Conservation (phyloP, 2,329 filamentous ascomycete species). For the Xylariaceae sp. region DNA sequence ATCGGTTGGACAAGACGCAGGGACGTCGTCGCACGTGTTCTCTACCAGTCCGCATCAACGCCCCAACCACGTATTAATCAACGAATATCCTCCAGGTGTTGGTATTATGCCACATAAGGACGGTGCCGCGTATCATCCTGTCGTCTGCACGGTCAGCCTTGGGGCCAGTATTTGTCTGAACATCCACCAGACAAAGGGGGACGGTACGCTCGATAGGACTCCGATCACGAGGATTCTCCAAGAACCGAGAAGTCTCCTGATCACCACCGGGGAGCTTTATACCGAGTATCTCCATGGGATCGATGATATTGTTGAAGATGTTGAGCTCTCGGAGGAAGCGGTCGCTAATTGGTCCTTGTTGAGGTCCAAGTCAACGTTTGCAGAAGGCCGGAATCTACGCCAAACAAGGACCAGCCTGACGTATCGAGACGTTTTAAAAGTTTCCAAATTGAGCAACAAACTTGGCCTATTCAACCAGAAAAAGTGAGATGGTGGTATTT, state of each 20-base stretch:
- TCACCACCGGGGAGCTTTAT: slow-evolving; percentile 66
- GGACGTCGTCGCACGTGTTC: slow-evolving; percentile 43
- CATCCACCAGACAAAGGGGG: slow-evolving; percentile 59
- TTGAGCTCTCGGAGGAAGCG: slow-evolving; percentile 53
- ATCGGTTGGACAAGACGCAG: slow-evolving; percentile 31
- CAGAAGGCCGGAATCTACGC: slow-evolving; percentile 51
- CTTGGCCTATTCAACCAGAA: slow-evolving; percentile 44
- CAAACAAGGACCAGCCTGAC: slow-evolving; percentile 66
- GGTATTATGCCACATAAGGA: slow-evolving; percentile 99
- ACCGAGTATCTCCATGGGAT: slow-evolving; percentile 71
- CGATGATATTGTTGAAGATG: slow-evolving; percentile 59
- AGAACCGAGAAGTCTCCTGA: slow-evolving; percentile 74
- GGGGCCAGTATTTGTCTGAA: slow-evolving; percentile 74
- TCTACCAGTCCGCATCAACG: slow-evolving; percentile 62
- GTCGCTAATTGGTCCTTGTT: slow-evolving; percentile 70
- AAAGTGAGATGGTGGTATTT: slow-evolving; percentile 31
- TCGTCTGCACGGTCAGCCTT: slow-evolving; percentile 87
- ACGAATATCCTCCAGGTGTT: slow-evolving; percentile 81
- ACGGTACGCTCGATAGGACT: slow-evolving; percentile 49
- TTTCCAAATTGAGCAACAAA: slow-evolving; percentile 66
- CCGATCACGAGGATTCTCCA: slow-evolving; percentile 63
- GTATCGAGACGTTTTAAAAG: slow-evolving; percentile 79
- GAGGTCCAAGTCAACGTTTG: slow-evolving; percentile 41
- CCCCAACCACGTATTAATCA: slow-evolving; percentile 90
- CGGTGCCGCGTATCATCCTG: slow-evolving; percentile 76